Conservation (phyloP, 768 basidiomycete species). For the Fomitopsis serialis region DNA sequence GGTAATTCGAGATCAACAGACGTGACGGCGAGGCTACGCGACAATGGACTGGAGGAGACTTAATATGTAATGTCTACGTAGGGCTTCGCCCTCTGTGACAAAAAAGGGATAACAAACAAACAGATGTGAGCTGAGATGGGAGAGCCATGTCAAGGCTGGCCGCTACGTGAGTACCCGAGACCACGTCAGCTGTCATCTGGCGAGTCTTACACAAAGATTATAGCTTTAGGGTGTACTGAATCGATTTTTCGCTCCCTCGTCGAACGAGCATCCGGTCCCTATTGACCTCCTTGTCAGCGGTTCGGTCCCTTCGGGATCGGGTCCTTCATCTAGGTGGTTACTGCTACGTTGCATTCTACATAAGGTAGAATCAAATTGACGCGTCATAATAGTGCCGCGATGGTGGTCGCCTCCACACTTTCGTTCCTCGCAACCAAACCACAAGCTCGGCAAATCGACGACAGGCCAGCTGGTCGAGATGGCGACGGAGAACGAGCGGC, state of each 20-base stretch:
- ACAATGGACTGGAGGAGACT: no score
- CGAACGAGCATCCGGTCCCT: constrained; percentile 38
- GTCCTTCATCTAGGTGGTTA: constrained; percentile 55
- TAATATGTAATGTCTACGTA: no score
- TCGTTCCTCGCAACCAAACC: constrained; percentile 76
- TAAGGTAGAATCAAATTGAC: neutral
- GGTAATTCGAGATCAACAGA: constrained; percentile 75
- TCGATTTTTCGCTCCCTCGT: constrained; percentile 40
- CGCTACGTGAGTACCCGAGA: constrained; percentile 56
- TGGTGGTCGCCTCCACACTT: constrained; percentile 84
- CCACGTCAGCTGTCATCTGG: constrained; percentile 1
- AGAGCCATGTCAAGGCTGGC: constrained; percentile 84
- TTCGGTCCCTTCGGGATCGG: constrained; percentile 81
- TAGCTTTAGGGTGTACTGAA: constrained; percentile 57
- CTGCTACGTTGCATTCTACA: no score
- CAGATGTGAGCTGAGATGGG: constrained; percentile 75
- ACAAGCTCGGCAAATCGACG: constrained; percentile 46
- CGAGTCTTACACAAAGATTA: neutral
- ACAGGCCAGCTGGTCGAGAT: constrained; percentile 75
- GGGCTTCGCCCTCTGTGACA: no score
- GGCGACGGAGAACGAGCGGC: constrained; percentile 79
- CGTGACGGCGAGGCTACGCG: no score
- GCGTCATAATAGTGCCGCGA: constrained; percentile 56
- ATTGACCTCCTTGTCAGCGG: constrained; percentile 79
- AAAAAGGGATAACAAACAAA: no score